phyloP scores from a whole-genome alignment of 495 filamentous ascomycete genomes.

The Astrocystis sublimbata region DNA sequence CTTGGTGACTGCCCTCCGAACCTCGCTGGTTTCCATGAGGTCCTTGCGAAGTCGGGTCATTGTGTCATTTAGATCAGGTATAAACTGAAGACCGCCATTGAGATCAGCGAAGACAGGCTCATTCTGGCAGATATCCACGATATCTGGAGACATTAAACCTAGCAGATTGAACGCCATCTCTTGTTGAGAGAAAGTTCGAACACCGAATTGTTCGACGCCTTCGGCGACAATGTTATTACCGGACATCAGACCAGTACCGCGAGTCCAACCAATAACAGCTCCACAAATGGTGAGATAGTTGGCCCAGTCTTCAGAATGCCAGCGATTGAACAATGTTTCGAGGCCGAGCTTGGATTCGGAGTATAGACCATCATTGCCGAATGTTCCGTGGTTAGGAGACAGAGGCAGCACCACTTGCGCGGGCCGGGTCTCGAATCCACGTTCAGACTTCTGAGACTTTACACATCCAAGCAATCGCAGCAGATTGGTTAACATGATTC shows the following conservation, averaged over 20 bases:
- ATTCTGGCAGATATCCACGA: constrained; percentile 92
- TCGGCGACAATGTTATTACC: constrained; percentile 98
- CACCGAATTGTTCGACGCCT: constrained; percentile 92
- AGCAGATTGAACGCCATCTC: constrained; percentile 99
- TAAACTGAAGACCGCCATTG: constrained; percentile 96
- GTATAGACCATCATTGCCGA: constrained; percentile 97
- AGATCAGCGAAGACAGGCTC: constrained; percentile 97
- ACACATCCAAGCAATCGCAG: constrained; percentile 86
- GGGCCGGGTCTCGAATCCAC: constrained; percentile 90
- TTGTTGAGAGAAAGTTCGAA: constrained; percentile 97
- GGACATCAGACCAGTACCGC: constrained; percentile 96
- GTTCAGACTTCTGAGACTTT: constrained; percentile 82
- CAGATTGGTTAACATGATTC: constrained; percentile 98
- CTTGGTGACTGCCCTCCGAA: constrained; percentile 89
- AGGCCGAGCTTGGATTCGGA: constrained; percentile 96
- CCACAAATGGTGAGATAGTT: constrained; percentile 98
- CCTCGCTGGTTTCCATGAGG: constrained; percentile 90
- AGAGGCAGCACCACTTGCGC: constrained; percentile 95
- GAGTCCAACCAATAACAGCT: constrained; percentile 98
- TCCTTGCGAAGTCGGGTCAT: constrained; percentile 89
- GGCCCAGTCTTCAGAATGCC: constrained; percentile 96
- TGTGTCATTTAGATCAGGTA: constrained; percentile 91
- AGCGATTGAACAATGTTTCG: constrained; percentile 97
- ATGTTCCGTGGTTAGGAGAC: constrained; percentile 97
- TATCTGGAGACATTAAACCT: constrained; percentile 89